Base-by-base conservation (phyloP, 345 rosid genomes). In the Gossypium turneri region DNA sequence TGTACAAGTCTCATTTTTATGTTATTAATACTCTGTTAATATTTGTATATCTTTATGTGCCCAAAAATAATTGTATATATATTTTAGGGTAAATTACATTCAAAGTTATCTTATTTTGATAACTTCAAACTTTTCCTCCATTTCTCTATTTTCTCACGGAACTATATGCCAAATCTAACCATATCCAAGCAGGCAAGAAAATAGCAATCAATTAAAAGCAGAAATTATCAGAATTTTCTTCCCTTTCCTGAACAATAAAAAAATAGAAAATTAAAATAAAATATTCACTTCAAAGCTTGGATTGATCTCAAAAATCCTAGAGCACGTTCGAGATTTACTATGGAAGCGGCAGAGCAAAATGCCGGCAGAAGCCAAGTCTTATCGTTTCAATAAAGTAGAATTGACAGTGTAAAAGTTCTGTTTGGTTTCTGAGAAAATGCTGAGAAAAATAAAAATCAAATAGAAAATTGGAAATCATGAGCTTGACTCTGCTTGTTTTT, bases 391-490 rank as follows among this genome's bases (percentile, higher is more conserved):
- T 43, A 58, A 24, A 44, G 74, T 29, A 51, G 22, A 27, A 53
- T 34, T 53, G 53, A 29, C 69, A 71, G 34, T 62, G 43, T 38
- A 47, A n/a, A 19, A 7, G 70, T 66, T 70, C 76, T 70, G 85
- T 88, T 84, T 78, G 84, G 79, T 65, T 78, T 59, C 83, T 76
- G 72, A 81, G 88, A 79, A 79, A 80, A 78, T 50, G 82, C 55
- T 60, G 61, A 80, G 75, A 73, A 66, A 34, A 34, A 25, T 19
- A 27, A 60, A 79, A 75, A 76, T 55, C 66, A 62, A 74, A 78
- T 65, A 72, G 78, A 77, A 80, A 82, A 81, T 74, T 68, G 51
- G 58, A 83, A 73, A 24, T 82, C 80, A 78, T 79, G 79, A 84
- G 86, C n/a, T 22, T 13, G 58, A 17, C 75, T 53, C 69, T 34